These are phyloP conservation scores for Debaryomyces fabryi DNA, from an alignment of 1,139 yeast genomes.

Conservation along the genomic window DNA sequence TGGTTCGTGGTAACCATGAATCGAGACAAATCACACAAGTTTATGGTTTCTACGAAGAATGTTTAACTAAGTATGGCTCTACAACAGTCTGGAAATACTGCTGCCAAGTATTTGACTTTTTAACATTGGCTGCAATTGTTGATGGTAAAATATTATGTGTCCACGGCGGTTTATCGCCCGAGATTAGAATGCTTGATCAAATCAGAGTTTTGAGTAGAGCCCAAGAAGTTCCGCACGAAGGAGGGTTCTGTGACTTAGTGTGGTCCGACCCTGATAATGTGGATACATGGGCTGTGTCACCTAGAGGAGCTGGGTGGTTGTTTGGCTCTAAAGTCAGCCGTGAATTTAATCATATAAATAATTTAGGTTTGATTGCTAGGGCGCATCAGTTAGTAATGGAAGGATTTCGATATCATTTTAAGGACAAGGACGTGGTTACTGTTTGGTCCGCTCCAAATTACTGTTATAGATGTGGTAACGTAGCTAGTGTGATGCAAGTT, in stretches of 20 bases:
- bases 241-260: slow-evolving; percentile 94
- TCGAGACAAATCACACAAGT: slow-evolving; percentile 95
- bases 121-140: slow-evolving; percentile 90
- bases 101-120: slow-evolving; percentile 92
- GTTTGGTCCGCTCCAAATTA: slow-evolving; percentile 99
- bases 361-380: slow-evolving; percentile 83
- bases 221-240: slow-evolving; percentile 99
- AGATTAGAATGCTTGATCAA: slow-evolving; percentile 94
- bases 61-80: slow-evolving; percentile 87
- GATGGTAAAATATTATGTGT: slow-evolving; percentile 94
- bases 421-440: slow-evolving; percentile 92
- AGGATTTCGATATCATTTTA: slow-evolving; percentile 93
- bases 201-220: slow-evolving; percentile 93
- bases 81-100: slow-evolving; percentile 99
- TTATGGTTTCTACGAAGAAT: slow-evolving; percentile 90
- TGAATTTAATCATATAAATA: slow-evolving; percentile 92
- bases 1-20: slow-evolving; percentile 94
- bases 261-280: slow-evolving; percentile 99
- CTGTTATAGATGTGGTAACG: slow-evolving; percentile 97
- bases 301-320: slow-evolving; percentile 98
- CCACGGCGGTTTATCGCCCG: slow-evolving; percentile 98
- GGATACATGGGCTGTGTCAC: slow-evolving; percentile 98
- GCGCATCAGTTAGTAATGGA: slow-evolving; percentile 99
- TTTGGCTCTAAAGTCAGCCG: slow-evolving; percentile 92
- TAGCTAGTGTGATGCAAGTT: slow-evolving; percentile 96